A percentile compares a stretch with the other conserved stretches of the same genome.
Evolutionary conservation across 179 eudicot genomes (phyloP).

Genomic region (Dionaea muscipula): DNA sequence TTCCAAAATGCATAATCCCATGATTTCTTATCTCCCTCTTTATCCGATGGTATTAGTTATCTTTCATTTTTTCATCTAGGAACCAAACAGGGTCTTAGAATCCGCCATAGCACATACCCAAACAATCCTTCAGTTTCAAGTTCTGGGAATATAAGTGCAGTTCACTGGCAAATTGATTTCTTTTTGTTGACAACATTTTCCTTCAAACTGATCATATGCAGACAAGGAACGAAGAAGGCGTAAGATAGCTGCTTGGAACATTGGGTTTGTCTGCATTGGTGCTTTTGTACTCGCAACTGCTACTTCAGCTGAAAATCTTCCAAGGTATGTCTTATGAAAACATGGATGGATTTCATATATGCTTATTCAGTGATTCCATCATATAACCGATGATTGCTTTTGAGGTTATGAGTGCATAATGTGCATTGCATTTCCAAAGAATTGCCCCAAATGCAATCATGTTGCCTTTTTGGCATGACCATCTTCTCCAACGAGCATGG

Average conservation of each 20-base stretch:
- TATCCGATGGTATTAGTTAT: no score
- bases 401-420: not conserved
- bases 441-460: not conserved
- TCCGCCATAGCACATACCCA: no score
- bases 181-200: no score
- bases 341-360: not conserved
- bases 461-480: not conserved
- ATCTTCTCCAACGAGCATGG: no score
- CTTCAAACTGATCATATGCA: slow-evolving; percentile 6
- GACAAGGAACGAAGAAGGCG: slow-evolving; percentile 27
- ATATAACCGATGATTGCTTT: not conserved
- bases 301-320: slow-evolving; percentile 39
- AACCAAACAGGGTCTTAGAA: no score
- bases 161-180: no score
- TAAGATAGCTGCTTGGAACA: slow-evolving; percentile 36
- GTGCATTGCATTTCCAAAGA: not conserved
- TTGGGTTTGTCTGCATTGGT: slow-evolving; percentile 27
- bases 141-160: no score
- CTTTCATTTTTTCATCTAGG: no score
- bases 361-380: not conserved
- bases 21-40: no score
- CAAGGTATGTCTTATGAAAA: slow-evolving; percentile 24
- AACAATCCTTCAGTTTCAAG: no score
- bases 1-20: no score
- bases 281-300: slow-evolving; percentile 38